Percentiles rank a stretch among this genome's conserved stretches.
Evolutionary conservation across 768 basidiomycete species (phyloP).

Genomic region (Tylopilus subfusipes): DNA sequence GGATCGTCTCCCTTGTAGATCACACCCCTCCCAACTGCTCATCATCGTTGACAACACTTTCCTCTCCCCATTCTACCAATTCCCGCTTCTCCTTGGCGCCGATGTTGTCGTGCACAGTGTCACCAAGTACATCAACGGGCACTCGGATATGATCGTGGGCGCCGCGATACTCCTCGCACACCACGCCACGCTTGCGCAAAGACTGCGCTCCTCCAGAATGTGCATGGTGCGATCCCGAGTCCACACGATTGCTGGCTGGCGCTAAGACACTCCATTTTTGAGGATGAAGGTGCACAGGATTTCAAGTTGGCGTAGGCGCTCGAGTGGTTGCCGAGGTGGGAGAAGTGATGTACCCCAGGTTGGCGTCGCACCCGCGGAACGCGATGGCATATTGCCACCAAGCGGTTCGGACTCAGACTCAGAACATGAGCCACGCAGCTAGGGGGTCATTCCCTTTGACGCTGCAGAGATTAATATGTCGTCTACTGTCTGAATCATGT

Average conservation of each 20-base stretch:
- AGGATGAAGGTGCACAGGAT: conserved; percentile 84
- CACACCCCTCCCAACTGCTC: conserved; percentile 63
- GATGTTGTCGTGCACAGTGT: conserved; percentile 83
- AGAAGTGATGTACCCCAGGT: conserved; percentile 83
- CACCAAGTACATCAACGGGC: conserved; percentile 92
- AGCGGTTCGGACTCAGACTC: too few relatives aligned
- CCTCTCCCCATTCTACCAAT: conserved; percentile 87
- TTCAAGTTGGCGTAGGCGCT: conserved; percentile 69
- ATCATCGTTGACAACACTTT: conserved; percentile 95
- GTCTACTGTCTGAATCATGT: too few relatives aligned
- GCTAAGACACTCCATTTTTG: conserved; percentile 85
- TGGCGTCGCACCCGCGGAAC: conserved; percentile 63
- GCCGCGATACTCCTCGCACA: conserved; percentile 66
- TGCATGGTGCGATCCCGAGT: conserved; percentile 79
- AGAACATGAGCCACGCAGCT: too few relatives aligned
- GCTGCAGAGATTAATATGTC: too few relatives aligned
- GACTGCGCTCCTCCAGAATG: conserved; percentile 89
- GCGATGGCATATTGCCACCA: conserved; percentile 58
- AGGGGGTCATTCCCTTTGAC: too few relatives aligned
- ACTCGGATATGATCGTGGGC: conserved; percentile 92
- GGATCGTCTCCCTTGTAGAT: conserved; percentile 62
- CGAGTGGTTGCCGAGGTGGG: conserved; percentile 57
- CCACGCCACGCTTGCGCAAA: conserved; percentile 44
- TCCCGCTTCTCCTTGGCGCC: conserved; percentile 80
- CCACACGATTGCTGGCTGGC: conserved; percentile 89